phyloP scores from a whole-genome alignment of 441 rosid genomes.

The Flueggea neowawraea region DNA sequence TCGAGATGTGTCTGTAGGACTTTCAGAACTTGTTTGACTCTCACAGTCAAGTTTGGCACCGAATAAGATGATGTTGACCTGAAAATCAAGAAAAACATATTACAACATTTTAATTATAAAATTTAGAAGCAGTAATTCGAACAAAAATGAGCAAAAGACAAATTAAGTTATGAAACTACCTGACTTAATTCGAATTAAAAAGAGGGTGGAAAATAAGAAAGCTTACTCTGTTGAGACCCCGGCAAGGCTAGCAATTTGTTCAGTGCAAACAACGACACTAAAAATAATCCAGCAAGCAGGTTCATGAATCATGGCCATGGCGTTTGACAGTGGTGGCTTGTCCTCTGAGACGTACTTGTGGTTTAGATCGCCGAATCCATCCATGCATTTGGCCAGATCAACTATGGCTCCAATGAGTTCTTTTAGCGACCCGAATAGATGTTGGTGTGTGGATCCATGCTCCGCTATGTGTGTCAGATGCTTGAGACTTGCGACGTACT shows the following conservation, averaged over 20 bases:
- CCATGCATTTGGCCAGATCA: background rate
- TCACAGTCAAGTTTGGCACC: background rate
- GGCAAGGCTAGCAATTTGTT: constrained; percentile 24
- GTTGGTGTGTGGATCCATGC: background rate
- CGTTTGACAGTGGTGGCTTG: constrained; percentile 20
- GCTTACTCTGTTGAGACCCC: background rate
- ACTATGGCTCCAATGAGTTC: background rate
- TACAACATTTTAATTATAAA: background rate
- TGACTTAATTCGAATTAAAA: too few relatives aligned
- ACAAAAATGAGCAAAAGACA: background rate
- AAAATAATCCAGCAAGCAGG: constrained; percentile 46
- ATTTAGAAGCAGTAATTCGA: background rate
- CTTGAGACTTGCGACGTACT: too few relatives aligned
- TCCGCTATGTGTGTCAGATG: too few relatives aligned
- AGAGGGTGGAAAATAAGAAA: background rate
- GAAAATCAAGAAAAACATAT: background rate
- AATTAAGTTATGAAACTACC: background rate
- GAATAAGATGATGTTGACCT: background rate
- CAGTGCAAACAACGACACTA: constrained; percentile 37
- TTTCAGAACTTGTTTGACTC: background rate
- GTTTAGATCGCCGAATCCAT: background rate
- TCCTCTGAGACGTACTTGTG: constrained; percentile 4
- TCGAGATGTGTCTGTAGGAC: background rate
- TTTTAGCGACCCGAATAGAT: background rate
- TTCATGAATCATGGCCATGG: constrained; percentile 33